phyloP scores from a whole-genome alignment of 805 yeast genomes.

The Ogataea corticis region DNA sequence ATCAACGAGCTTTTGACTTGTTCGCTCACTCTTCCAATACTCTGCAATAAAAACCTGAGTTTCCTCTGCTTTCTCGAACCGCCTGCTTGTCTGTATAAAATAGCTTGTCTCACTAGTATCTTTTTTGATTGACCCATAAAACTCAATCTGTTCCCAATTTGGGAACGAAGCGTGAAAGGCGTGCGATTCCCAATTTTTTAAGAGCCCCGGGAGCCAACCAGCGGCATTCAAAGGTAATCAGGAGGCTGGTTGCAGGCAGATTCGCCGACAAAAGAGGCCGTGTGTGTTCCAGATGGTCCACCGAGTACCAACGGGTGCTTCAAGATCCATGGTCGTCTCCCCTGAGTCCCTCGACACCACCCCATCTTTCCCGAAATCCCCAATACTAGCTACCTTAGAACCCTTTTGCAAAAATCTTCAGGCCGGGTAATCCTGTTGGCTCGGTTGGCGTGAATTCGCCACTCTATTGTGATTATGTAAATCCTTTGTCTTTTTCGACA shows the following conservation, averaged over 20 bases:
- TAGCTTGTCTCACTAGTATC: neutral
- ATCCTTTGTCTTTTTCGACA: neutral
- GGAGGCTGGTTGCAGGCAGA: constrained; percentile 3
- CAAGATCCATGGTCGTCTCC: no score
- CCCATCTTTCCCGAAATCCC: no score
- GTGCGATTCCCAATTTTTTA: constrained; percentile 1
- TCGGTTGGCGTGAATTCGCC: neutral
- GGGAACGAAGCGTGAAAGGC: neutral
- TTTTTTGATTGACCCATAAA: neutral
- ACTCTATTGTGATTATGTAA: neutral
- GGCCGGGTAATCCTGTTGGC: neutral
- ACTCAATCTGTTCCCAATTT: constrained; percentile 5
- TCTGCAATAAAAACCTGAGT: neutral
- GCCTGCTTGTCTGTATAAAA: neutral
- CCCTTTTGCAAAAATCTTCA: no score
- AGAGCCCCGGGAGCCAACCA: neutral
- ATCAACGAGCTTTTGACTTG: neutral
- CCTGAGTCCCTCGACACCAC: no score
- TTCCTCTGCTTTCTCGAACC: neutral
- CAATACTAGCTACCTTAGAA: no score
- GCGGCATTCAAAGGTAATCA: neutral
- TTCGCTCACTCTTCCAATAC: neutral
- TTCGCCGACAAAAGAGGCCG: no score
- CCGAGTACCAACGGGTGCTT: no score
- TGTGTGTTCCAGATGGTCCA: no score